Evolutionary conservation across 176 grass and related monocot species (phyloP), one percentile per base, ranked within the genome.

Genomic region (Dactylis glomerata): DNA sequence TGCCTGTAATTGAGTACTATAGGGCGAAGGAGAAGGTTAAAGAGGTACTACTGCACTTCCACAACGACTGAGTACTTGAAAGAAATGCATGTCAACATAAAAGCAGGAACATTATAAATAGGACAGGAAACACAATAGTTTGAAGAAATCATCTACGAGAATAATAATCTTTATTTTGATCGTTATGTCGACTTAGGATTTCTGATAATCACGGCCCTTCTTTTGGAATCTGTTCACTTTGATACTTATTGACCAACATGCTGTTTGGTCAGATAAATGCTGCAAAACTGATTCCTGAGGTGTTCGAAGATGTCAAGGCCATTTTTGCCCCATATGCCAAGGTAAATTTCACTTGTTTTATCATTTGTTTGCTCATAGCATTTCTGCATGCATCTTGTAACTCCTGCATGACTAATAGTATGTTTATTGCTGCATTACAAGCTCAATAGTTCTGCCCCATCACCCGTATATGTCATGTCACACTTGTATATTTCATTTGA

Each of bases 1-100:
- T 95, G 77, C 95, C 95, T 92, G 95, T 98, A 49, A 82, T 98
- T 75, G 87, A 98, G 80, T 80, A 95, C 58, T 98, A 98, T 49
- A 84, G 54, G 3, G 61, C 50, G 10, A 89, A 82, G 82, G 67
- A 82, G 34, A 98, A 95, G 85, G 89, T 95, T 85, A 90, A 93
- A 72, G 92, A 95, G 95, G 92, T 98, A 91, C 51, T 50, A 6
- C 28, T 52, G 37, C 44, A 58, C 23, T 87, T 44, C 1, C 59
- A 54, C 83, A 37, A 71, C 22, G 5, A 42, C 68, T 42, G 44
- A 8, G 61, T 1, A 44, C 55, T 42, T 31, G 9, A 45, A 63
- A 63, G 16, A 17, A 44, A 79, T 65, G 19, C 12, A 44, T 16
- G 12, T 19, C 45, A 64, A 17, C 13, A 72, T 51, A 62, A 46